Conservation (phyloP, 2,329 filamentous ascomycete genomes). For the Pseudocercospora pini-densiflorae region DNA sequence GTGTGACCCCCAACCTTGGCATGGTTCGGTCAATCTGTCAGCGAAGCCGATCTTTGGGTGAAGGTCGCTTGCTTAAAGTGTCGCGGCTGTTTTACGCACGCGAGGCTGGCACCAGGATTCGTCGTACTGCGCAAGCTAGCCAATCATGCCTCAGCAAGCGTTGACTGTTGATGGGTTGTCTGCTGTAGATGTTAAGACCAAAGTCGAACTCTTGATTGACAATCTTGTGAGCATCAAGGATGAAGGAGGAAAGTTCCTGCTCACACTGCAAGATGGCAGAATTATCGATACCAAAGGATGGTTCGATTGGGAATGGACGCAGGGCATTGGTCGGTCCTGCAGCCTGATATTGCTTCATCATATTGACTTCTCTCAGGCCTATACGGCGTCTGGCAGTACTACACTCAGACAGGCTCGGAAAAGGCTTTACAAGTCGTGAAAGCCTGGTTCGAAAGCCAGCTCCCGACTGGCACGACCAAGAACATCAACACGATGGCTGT, state of each 20-base stretch:
- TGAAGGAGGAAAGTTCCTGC: constrained; percentile 72
- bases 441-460: constrained; percentile 72
- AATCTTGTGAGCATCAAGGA: constrained; percentile 80
- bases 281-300: constrained; percentile 85
- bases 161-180: constrained; percentile 44
- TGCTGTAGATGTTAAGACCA: constrained; percentile 52
- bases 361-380: constrained; percentile 68
- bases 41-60: constrained; percentile 14
- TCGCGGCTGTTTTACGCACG: constrained; percentile 11
- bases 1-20: constrained; percentile 8
- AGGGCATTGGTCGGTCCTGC: constrained; percentile 23
- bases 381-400: constrained; percentile 83
- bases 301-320: constrained; percentile 71
- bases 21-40: constrained; percentile 3
- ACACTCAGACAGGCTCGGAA: constrained; percentile 69
- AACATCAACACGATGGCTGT: constrained; percentile 87
- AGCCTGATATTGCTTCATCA: not conserved
- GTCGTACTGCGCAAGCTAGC: constrained; percentile 10
- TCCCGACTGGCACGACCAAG: constrained; percentile 75
- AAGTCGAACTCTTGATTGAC: constrained; percentile 70
- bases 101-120: constrained; percentile 13
- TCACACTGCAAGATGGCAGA: constrained; percentile 71
- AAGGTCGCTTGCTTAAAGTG: constrained; percentile 9
- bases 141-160: constrained; percentile 43
- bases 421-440: constrained; percentile 68